Conservation (phyloP, 1,139 yeast genomes). For the Martiniozyma asiatica region DNA sequence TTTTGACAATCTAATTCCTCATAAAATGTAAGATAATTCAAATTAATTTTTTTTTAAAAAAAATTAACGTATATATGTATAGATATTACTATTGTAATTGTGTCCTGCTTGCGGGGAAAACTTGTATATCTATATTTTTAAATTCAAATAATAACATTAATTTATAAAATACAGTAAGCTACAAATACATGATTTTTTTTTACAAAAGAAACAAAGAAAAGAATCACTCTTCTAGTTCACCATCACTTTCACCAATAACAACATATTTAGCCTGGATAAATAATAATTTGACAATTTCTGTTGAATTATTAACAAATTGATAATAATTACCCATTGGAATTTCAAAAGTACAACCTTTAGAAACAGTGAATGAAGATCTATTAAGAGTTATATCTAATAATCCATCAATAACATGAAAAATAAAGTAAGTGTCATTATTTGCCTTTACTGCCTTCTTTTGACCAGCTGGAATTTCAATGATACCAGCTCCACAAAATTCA, state of each 20-base stretch:
- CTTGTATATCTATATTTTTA: no score
- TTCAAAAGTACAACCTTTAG: slow-evolving; percentile 69
- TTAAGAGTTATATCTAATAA: slow-evolving; percentile 55
- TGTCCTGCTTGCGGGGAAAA: no score
- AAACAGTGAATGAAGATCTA: slow-evolving; percentile 47
- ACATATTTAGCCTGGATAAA: slow-evolving; percentile 57
- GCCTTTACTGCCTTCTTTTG: slow-evolving; percentile 54
- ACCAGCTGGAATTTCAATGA: slow-evolving; percentile 53
- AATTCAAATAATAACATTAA: no score
- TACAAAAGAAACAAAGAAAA: background rate
- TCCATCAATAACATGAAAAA: slow-evolving; percentile 68
- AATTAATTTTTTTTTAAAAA: no score
- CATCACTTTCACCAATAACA: slow-evolving; percentile 18
- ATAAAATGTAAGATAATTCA: no score
- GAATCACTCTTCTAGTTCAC: slow-evolving; percentile 4
- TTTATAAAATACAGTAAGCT: no score
- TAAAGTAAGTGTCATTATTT: slow-evolving; percentile 57
- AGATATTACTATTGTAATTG: background rate
- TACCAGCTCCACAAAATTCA: slow-evolving; percentile 65
- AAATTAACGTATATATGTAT: no score
- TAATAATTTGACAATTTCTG: slow-evolving; percentile 48
- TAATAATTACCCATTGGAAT: slow-evolving; percentile 71
- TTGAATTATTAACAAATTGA: slow-evolving; percentile 49
- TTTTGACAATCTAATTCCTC: no score
- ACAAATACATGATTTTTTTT: no score